Evolutionary conservation across 176 grass and related monocot species (phyloP).

Genomic region (Tillandsia leiboldiana): DNA sequence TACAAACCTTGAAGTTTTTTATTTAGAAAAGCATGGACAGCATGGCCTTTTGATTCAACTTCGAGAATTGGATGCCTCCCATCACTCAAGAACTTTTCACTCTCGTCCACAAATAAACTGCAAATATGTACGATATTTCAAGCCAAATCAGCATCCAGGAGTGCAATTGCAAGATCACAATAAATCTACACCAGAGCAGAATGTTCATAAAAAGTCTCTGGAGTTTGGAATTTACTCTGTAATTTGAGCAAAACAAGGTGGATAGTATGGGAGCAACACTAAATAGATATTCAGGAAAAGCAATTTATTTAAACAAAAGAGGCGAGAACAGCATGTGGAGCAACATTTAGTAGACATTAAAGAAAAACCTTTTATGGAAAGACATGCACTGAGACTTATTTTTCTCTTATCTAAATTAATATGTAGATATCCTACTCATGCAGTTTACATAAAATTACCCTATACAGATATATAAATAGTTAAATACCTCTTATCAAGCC

Average conservation of each 20-base stretch:
- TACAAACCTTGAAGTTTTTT: slow-evolving; percentile 60
- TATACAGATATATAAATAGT: too few species aligned
- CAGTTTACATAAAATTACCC: too few species aligned
- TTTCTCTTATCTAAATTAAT: neutral
- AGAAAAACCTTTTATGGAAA: neutral
- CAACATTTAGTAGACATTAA: neutral
- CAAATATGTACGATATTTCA: slow-evolving; percentile 13
- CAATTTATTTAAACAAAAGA: neutral
- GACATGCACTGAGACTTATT: neutral
- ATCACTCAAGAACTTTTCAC: slow-evolving; percentile 26
- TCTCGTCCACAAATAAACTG: slow-evolving; percentile 59
- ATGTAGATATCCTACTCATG: too few species aligned
- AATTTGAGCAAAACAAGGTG: neutral
- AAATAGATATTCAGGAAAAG: neutral
- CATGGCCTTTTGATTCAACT: slow-evolving; percentile 81
- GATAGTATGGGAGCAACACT: neutral
- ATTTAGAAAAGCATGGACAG: slow-evolving; percentile 76
- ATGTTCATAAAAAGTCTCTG: neutral
- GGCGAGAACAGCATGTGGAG: neutral
- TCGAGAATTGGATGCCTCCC: slow-evolving; percentile 37
- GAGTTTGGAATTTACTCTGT: neutral
- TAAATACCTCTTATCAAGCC: too few species aligned
- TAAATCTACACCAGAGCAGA: neutral
- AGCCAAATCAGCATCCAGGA: slow-evolving; percentile 13
- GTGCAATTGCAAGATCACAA: neutral